A percentile compares a stretch with the other conserved stretches of the same genome.
Evolutionary conservation across 805 yeast genomes (phyloP).

Genomic region (Wickerhamiella nectarea): DNA sequence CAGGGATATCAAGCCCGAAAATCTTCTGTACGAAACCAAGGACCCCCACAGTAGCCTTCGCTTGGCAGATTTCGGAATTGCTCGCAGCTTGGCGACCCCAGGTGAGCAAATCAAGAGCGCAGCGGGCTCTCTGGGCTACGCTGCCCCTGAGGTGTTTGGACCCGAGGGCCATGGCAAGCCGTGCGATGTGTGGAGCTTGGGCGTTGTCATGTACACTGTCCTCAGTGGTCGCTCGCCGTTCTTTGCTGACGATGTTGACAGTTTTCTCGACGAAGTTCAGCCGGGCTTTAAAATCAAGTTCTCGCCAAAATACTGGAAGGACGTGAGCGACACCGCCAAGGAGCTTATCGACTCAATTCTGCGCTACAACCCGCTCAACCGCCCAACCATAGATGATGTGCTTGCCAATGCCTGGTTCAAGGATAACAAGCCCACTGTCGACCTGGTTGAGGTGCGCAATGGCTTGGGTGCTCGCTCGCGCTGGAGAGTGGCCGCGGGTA

Average conservation of each 20-base stretch:
- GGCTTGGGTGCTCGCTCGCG: conserved; percentile 75
- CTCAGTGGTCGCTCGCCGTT: conserved; percentile 90
- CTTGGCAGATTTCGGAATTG: conserved; percentile 92
- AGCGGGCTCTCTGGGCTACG: conserved; percentile 92
- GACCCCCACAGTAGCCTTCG: conserved; percentile 61
- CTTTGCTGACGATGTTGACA: conserved; percentile 66
- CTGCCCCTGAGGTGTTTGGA: conserved; percentile 85
- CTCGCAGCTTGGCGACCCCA: conserved; percentile 51
- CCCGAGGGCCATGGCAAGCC: conserved; percentile 86
- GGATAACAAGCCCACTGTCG: conserved; percentile 37
- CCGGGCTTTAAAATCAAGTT: conserved; percentile 66
- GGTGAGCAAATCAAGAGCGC: conserved; percentile 52
- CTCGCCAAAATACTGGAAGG: conserved; percentile 77
- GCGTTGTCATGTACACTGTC: conserved; percentile 81
- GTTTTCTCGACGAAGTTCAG: conserved; percentile 66
- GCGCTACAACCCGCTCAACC: conserved; percentile 55
- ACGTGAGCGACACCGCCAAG: conserved; percentile 68
- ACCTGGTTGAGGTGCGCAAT: conserved; percentile 67
- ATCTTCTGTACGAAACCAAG: conserved; percentile 50
- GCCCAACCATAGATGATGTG: conserved; percentile 72
- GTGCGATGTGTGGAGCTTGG: conserved; percentile 92
- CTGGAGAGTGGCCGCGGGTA: conserved; percentile 73
- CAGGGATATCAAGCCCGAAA: conserved; percentile 90
- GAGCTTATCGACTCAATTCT: conserved; percentile 60
- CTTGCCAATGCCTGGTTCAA: conserved; percentile 67